Evolutionary conservation across 176 grass and related monocot species (phyloP).

Genomic region (Aegilops longissima): DNA sequence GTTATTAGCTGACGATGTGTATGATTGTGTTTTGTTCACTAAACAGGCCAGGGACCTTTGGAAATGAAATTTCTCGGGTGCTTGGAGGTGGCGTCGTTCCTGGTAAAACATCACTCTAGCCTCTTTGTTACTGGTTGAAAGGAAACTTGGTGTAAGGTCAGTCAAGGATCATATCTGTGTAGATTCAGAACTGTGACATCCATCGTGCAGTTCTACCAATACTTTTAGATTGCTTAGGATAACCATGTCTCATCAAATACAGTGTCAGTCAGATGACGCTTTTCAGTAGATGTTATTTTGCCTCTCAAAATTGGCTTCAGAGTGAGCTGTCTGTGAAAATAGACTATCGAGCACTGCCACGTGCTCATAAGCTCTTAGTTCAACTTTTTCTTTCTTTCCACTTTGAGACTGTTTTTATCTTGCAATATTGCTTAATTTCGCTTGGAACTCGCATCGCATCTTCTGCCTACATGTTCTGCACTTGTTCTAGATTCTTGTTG

Average conservation of each 20-base stretch:
- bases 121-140: constrained; percentile 9
- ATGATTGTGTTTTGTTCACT: neutral
- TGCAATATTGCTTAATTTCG: neutral
- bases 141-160: neutral
- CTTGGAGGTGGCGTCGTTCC: constrained; percentile 94
- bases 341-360: neutral
- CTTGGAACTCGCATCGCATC: neutral
- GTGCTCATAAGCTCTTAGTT: neutral
- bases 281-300: neutral
- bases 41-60: constrained; percentile 67
- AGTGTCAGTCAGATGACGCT: neutral
- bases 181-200: neutral
- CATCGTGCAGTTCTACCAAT: neutral
- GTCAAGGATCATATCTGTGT: neutral
- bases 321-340: neutral
- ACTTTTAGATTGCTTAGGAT: neutral
- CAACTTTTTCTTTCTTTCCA: neutral
- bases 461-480: neutral
- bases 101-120: constrained; percentile 45
- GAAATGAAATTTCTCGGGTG: constrained; percentile 69
- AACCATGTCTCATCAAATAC: neutral
- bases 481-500: neutral
- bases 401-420: neutral
- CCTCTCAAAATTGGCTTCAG: neutral
- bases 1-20: neutral